Evolutionary conservation across 139 green algal genomes (phyloP).

Genomic region (Chlamydomonas incerta): DNA sequence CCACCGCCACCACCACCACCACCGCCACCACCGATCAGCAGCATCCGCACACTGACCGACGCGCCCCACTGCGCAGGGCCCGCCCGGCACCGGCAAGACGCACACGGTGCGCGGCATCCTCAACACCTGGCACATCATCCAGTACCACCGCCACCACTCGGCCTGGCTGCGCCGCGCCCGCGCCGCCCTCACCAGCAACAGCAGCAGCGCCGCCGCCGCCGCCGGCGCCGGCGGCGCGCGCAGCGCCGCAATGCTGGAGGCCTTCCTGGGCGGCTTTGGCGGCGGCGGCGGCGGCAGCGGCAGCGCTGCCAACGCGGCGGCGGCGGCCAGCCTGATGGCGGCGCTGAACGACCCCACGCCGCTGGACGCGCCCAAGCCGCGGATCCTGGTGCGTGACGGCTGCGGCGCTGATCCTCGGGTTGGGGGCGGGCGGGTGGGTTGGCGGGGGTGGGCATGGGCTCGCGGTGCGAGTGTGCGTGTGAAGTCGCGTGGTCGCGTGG

Average conservation of each 20-base stretch:
- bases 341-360: not conserved
- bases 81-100: conserved; percentile 96
- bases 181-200: not conserved
- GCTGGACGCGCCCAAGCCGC: conserved; percentile 60
- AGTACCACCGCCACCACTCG: conserved; percentile 85
- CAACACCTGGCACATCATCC: conserved; percentile 92
- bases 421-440: no score
- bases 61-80: conserved; percentile 1
- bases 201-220: not conserved
- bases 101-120: conserved; percentile 91
- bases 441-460: no score
- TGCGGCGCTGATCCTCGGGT: no score
- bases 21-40: not conserved
- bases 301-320: not conserved
- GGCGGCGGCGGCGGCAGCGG: not conserved
- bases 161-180: conserved; percentile 46
- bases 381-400: conserved; percentile 80
- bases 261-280: conserved; percentile 5
- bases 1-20: no score
- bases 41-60: no score
- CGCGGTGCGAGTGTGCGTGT: no score
- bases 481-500: no score
- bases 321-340: not conserved
- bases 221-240: not conserved
- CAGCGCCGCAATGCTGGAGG: not conserved